These are phyloP conservation scores for Solanum gandarillasii DNA, from an alignment of 257 asterid species.

Conservation along the genomic window DNA sequence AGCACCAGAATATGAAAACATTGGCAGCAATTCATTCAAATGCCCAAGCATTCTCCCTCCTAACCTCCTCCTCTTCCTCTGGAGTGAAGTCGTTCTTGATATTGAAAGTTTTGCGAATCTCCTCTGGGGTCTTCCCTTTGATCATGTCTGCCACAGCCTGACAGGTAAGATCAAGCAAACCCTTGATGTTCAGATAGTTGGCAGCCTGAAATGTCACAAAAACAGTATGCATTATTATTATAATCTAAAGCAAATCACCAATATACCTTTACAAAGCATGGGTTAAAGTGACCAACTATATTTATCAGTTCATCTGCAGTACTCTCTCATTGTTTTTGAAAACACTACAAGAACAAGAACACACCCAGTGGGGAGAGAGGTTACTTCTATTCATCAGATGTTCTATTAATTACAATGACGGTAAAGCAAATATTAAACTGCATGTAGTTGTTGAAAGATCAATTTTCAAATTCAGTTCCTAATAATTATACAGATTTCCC, in stretches of 20 bases:
- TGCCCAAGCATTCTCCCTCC: slow-evolving; percentile 68
- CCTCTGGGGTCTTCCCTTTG: slow-evolving; percentile 62
- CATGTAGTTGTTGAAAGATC: neutral
- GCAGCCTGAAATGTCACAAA: slow-evolving; percentile 41
- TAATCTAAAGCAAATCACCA: neutral
- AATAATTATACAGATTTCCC: neutral
- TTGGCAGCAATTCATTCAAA: slow-evolving; percentile 30
- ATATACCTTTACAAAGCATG: neutral
- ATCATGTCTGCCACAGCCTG: slow-evolving; percentile 64
- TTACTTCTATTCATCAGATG: neutral
- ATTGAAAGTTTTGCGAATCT: slow-evolving; percentile 52
- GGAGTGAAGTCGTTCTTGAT: slow-evolving; percentile 57
- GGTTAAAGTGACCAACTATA: neutral
- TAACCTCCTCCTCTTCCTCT: slow-evolving; percentile 57
- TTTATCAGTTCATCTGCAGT: neutral
- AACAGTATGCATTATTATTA: neutral
- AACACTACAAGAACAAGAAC: neutral
- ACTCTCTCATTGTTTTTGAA: neutral
- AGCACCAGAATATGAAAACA: neutral
- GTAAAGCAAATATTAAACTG: neutral
- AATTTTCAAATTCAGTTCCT: neutral
- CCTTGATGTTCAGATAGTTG: slow-evolving; percentile 52
- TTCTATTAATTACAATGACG: neutral
- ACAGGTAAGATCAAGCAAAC: slow-evolving; percentile 52
- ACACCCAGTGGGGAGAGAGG: neutral